Percentiles rank a stretch among this genome's conserved stretches.
These are phyloP conservation scores for Xylaria arbuscula DNA, from an alignment of 2,329 filamentous ascomycete genomes.

Conservation along the genomic window DNA sequence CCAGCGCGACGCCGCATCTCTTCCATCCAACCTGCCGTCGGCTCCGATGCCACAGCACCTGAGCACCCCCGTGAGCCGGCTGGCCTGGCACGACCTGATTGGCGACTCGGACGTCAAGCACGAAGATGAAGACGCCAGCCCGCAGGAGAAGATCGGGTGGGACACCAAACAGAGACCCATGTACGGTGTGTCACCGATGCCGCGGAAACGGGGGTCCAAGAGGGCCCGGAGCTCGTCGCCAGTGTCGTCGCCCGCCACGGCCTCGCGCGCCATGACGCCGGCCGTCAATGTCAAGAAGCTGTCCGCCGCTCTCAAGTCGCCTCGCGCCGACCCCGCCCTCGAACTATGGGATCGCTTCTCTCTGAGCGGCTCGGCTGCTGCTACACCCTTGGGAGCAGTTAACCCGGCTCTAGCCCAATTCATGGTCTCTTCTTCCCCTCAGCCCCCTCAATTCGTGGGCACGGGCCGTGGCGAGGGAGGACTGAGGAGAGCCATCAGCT, in stretches of 20 bases:
- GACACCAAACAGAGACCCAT: constrained; percentile 61
- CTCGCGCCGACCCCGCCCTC: constrained; percentile 76
- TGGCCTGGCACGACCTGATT: constrained; percentile 70
- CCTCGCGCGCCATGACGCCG: constrained; percentile 57
- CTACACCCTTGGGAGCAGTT: constrained; percentile 57
- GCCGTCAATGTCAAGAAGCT: constrained; percentile 69
- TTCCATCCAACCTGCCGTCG: constrained; percentile 25
- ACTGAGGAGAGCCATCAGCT: constrained; percentile 74
- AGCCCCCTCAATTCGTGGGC: constrained; percentile 60
- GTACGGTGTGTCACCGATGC: constrained; percentile 60
- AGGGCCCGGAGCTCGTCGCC: constrained; percentile 80
- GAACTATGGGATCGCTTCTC: constrained; percentile 84
- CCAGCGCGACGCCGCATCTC: constrained; percentile 16
- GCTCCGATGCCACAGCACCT: constrained; percentile 48
- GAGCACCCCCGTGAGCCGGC: constrained; percentile 62
- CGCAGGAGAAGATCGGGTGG: constrained; percentile 72
- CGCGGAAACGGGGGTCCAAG: constrained; percentile 67
- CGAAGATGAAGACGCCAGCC: constrained; percentile 62
- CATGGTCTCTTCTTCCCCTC: constrained; percentile 77
- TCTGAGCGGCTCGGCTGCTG: constrained; percentile 59
- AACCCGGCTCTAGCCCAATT: constrained; percentile 72
- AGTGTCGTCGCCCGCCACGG: constrained; percentile 69
- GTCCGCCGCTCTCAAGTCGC: constrained; percentile 70
- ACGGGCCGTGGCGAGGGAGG: constrained; percentile 58
- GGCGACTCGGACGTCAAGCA: constrained; percentile 58